Evolutionary conservation across 495 filamentous ascomycete genomes (phyloP).

Genomic region (Penicillium ochrochloron): DNA sequence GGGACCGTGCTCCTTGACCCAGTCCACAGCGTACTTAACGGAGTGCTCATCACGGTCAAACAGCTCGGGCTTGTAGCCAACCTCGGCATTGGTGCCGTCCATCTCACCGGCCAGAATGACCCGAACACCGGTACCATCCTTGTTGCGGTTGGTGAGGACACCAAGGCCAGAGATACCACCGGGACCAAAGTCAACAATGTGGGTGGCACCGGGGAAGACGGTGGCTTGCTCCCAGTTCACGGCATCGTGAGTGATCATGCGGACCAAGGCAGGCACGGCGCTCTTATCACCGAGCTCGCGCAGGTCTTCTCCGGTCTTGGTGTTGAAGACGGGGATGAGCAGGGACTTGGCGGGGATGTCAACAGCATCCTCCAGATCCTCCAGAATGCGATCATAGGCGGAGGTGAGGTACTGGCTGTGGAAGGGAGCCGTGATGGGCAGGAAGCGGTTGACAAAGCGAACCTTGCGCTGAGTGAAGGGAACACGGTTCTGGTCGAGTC

Average conservation of each 20-base stretch:
- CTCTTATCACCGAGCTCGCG: slow-evolving; percentile 63
- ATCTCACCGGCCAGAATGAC: slow-evolving; percentile 92
- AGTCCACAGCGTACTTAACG: slow-evolving; percentile 95
- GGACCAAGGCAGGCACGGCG: slow-evolving; percentile 80
- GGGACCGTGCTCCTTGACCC: slow-evolving; percentile 95
- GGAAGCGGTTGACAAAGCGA: slow-evolving; percentile 94
- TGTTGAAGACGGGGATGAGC: slow-evolving; percentile 84
- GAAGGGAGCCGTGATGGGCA: slow-evolving; percentile 97
- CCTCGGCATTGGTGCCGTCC: slow-evolving; percentile 83
- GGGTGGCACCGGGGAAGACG: slow-evolving; percentile 83
- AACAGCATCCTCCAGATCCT: slow-evolving; percentile 85
- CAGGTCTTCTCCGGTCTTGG: slow-evolving; percentile 82
- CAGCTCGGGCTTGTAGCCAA: slow-evolving; percentile 95
- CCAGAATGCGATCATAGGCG: slow-evolving; percentile 76
- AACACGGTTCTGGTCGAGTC: slow-evolving; percentile 91
- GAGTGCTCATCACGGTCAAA: slow-evolving; percentile 95
- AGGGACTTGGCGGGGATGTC: slow-evolving; percentile 69
- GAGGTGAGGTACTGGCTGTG: slow-evolving; percentile 90
- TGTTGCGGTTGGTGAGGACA: slow-evolving; percentile 96
- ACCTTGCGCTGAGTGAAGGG: slow-evolving; percentile 95
- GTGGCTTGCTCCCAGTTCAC: slow-evolving; percentile 97
- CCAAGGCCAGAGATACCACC: slow-evolving; percentile 95
- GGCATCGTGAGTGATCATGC: slow-evolving; percentile 89
- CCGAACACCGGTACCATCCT: slow-evolving; percentile 95
- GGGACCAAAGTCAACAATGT: slow-evolving; percentile 94